These are phyloP conservation scores for Corinectria fuckeliana DNA, from an alignment of 2,329 filamentous ascomycete genomes.

Conservation along the genomic window DNA sequence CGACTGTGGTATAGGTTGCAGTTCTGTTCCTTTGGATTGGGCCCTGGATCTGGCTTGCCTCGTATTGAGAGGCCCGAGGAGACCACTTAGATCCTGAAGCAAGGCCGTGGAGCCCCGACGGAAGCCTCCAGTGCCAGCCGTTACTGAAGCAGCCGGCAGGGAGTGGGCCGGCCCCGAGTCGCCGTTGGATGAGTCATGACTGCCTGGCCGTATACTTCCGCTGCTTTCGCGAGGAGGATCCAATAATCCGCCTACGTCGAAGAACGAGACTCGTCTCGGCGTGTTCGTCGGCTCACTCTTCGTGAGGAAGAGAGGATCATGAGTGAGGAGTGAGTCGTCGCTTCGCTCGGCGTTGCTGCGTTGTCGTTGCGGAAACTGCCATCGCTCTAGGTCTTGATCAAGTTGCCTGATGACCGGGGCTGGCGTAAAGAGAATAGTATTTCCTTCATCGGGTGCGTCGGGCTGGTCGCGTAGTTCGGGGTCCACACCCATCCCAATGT, in stretches of 20 bases:
- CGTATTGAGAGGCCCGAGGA: constrained; percentile 53
- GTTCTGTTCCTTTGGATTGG: constrained; percentile 48
- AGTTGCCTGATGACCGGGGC: constrained; percentile 44
- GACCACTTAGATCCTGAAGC: constrained; percentile 64
- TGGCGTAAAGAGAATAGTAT: constrained; percentile 41
- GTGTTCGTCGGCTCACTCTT: constrained; percentile 26
- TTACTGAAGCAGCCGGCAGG: constrained; percentile 51
- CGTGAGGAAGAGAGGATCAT: constrained; percentile 43
- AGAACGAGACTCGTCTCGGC: constrained; percentile 70
- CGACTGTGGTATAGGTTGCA: constrained; percentile 55
- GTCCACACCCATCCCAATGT: constrained; percentile 73
- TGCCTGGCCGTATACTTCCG: constrained; percentile 47
- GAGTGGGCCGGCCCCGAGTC: constrained; percentile 47
- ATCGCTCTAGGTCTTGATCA: constrained; percentile 50
- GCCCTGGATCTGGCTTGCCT: constrained; percentile 41
- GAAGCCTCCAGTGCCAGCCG: constrained; percentile 53
- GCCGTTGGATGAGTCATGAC: constrained; percentile 49
- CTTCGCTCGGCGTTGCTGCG: constrained; percentile 49
- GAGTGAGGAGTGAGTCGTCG: constrained; percentile 52
- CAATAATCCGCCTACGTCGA: constrained; percentile 82
- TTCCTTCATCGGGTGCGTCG: constrained; percentile 35
- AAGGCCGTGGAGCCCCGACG: constrained; percentile 63
- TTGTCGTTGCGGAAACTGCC: constrained; percentile 55
- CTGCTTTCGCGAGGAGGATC: constrained; percentile 52
- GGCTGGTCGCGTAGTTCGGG: constrained; percentile 55